Percentiles rank a stretch among this genome's conserved stretches.
Evolutionary conservation across 441 rosid species (phyloP).

Genomic region (Metrosideros polymorpha): DNA sequence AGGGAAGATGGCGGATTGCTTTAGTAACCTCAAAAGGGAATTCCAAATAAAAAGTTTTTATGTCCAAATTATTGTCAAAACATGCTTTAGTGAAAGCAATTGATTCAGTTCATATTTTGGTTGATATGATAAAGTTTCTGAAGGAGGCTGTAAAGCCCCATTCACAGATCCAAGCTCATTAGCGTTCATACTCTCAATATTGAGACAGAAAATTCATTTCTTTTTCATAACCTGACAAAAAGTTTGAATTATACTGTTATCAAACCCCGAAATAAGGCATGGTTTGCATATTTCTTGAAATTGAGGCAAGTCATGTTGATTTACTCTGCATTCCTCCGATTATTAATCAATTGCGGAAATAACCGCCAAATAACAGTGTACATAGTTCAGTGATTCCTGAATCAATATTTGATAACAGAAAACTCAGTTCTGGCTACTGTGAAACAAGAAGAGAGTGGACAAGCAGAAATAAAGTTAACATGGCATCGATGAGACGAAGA

Average conservation of each 20-base stretch:
- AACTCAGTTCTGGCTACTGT: background rate
- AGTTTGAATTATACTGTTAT: background rate
- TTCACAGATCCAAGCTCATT: background rate
- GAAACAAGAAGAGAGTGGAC: background rate
- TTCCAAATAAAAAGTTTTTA: background rate
- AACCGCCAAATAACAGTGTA: background rate
- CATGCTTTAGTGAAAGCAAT: background rate
- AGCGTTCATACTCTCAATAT: background rate
- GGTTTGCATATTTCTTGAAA: background rate
- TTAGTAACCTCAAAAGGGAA: background rate
- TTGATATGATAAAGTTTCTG: background rate
- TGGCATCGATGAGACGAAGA: background rate
- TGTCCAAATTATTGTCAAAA: background rate
- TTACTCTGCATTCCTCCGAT: background rate
- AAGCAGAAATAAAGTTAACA: background rate
- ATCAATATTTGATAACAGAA: background rate
- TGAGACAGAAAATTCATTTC: background rate
- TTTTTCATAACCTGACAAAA: background rate
- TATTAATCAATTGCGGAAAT: background rate
- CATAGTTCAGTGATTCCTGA: background rate
- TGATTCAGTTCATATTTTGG: background rate
- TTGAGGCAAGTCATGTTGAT: background rate
- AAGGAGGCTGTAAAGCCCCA: background rate
- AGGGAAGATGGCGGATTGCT: background rate
- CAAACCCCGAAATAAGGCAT: background rate